Evolutionary conservation across 2,329 filamentous ascomycete genomes (phyloP).

Genomic region (Stagonosporopsis chrysanthemi): DNA sequence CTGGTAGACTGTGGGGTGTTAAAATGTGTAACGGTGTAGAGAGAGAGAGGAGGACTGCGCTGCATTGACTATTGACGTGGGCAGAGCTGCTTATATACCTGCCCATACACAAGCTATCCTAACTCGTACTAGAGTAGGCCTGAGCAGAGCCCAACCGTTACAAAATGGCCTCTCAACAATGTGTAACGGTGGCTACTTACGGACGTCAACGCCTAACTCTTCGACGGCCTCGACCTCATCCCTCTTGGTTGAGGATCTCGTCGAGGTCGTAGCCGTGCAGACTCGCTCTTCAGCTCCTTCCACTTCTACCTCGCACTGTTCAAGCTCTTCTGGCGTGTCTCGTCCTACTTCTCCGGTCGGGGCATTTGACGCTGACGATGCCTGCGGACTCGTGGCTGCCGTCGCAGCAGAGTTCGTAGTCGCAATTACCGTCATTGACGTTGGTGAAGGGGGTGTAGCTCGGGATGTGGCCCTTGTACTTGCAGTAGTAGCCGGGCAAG

Average conservation of each 20-base stretch:
- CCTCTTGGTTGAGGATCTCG: conserved; percentile 85
- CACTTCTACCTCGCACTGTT: conserved; percentile 75
- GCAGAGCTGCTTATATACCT: too few species aligned
- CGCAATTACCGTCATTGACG: conserved; percentile 95
- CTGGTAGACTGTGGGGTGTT: conserved; percentile 72
- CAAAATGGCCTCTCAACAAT: too few species aligned
- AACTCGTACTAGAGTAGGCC: too few species aligned
- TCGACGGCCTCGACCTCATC: conserved; percentile 76
- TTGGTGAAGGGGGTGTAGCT: conserved; percentile 84
- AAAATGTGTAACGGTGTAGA: too few species aligned
- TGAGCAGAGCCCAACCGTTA: too few species aligned
- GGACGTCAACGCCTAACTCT: conserved; percentile 74
- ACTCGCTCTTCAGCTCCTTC: conserved; percentile 74
- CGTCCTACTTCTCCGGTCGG: conserved; percentile 77
- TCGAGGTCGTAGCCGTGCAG: conserved; percentile 74
- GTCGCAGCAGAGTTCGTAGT: conserved; percentile 95
- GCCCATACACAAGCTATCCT: too few species aligned
- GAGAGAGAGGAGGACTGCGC: too few species aligned
- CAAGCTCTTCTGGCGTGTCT: conserved; percentile 71
- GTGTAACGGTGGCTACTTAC: conserved; percentile 62
- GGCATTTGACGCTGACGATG: conserved; percentile 82
- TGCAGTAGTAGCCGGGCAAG: conserved; percentile 94
- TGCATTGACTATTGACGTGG: too few species aligned
- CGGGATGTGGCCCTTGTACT: conserved; percentile 87
- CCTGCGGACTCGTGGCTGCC: conserved; percentile 86